Base-by-base conservation (phyloP, 495 filamentous ascomycete genomes). In the Aspergillus egyptiacus region DNA sequence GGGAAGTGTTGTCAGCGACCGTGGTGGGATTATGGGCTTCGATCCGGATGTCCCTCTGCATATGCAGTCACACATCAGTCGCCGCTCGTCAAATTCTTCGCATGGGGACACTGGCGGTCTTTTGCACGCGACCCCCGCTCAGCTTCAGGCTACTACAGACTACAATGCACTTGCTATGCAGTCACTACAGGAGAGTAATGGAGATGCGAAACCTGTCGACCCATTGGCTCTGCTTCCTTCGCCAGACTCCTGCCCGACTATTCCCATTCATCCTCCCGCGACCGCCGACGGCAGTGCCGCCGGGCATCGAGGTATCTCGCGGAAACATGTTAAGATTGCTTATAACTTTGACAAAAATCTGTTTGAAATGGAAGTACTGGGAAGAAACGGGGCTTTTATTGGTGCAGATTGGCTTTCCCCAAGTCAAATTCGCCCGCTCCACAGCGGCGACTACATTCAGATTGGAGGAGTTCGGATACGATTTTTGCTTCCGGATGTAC, bases 341-440 rank as follows among this genome's bases (percentile, higher is more conserved):
- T 97, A 87, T 64, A 90, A 91, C 57, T 82, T 82, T 50, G 76
- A 82, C 17, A 78, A 76, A 51, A 77, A 82, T 45, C 63, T 83
- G 11, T 98, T 91, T 51, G 84, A 94, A 59, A 80, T 93, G 56
- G 74, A 84, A 31, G 81, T 94, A 3, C 70, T 91, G 57, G 89
- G 91, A 42, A 79, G 83, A 55, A 96, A 96, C 60, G 89, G 89
- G 24, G 84, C 86, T 25, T 95, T 91, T 51, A 80, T 87, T 38
- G 85, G 95, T 41, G 85, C 86, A 27, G 76, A 82, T 42, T 84
- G 81, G 64, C 74, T 83, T 56, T 70, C 72, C 1, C 71, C 74
- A 13, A 80, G 83, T 31, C 74, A 81, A 28, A 69, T 79, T 14
- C 76, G 85, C 17, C 76, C 80, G 7, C 67, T 96, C 40, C 75